Base-by-base conservation (phyloP, 1,139 yeast species). In the Suhomyces panamericanus region DNA sequence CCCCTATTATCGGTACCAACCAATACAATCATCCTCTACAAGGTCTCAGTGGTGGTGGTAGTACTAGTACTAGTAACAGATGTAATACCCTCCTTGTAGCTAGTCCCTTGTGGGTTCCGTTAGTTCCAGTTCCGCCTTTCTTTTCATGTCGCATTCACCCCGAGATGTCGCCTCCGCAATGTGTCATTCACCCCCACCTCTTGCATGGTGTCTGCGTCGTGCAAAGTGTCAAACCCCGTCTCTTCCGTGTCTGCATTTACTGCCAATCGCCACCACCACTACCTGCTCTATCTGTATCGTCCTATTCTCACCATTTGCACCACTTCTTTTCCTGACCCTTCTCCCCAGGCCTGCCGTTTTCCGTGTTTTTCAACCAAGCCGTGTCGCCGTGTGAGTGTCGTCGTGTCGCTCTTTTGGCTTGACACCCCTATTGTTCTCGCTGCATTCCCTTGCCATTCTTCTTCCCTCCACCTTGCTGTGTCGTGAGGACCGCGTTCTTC, bases 391-490 rank as follows among this genome's bases (percentile, higher is more conserved):
- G 17, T 17, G 5, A 5, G 26, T 28, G 30, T 20, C 31, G 28
- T 10, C 31, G 31, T 14, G 12, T 15, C 30, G 31, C 38, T 32
- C 32, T 10, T 32, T 38, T 20, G 24, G 24, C 24, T 39, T 22
- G 36, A 40, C 38, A 13, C 41, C 39, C 32, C 39, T 31, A 34
- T 42, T 27, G 44, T 32, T 22, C 24, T 20, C 24, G 24, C 24
- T 20, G 24, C 24, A 20, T 20, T 20, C 24, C 24, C 24, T 20
- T 20, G 24, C 24, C 24, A 20, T 20, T 20, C 24, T 20, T 20
- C 17, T 17, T 17, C 15, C 39, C 39, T n/a, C 34, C 34, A 12
- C 37, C n/a, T 26, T 26, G 29, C 29, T 26, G n/a, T 26, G 13
- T 26, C 2, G n/a, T n/a, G n/a, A 11, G 12, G 12, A 26, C 29